Conservation (phyloP, 495 filamentous ascomycete genomes). For the Aspergillus taichungensis region DNA sequence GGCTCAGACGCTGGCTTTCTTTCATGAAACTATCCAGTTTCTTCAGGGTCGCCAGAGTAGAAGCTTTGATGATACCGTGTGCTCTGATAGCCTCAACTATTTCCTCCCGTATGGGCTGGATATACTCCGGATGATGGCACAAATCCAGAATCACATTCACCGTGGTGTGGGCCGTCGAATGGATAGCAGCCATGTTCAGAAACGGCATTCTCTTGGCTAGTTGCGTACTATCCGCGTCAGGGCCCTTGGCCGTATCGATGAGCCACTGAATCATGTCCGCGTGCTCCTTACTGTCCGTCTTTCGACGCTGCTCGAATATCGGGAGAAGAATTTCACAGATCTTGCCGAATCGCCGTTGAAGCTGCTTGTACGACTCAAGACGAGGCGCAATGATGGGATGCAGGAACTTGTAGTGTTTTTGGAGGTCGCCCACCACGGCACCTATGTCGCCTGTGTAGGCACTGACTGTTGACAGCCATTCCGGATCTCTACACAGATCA, state of each 20-base stretch:
- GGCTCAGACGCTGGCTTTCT: conserved; percentile 32
- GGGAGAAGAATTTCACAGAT: background rate
- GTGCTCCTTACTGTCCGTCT: background rate
- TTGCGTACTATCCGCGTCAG: background rate
- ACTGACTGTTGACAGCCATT: too few relatives aligned
- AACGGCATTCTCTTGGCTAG: background rate
- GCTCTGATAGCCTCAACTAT: background rate
- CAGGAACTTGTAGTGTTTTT: too few relatives aligned
- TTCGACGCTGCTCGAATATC: background rate
- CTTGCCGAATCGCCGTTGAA: background rate
- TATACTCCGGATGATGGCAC: conserved; percentile 8
- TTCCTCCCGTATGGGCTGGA: conserved; percentile 10
- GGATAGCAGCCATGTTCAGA: background rate
- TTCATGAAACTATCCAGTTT: conserved; percentile 38
- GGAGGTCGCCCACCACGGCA: too few relatives aligned
- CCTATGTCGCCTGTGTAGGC: too few relatives aligned
- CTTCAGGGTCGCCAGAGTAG: background rate
- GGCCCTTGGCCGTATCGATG: background rate
- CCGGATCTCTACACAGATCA: background rate
- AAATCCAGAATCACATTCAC: conserved; percentile 4
- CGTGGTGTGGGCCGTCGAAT: background rate
- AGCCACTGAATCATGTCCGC: background rate
- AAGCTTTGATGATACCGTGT: background rate
- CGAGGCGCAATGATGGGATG: background rate
- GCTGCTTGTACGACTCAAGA: background rate